Evolutionary conservation across 306 rosid species (phyloP).

Genomic region (Malus orientalis): DNA sequence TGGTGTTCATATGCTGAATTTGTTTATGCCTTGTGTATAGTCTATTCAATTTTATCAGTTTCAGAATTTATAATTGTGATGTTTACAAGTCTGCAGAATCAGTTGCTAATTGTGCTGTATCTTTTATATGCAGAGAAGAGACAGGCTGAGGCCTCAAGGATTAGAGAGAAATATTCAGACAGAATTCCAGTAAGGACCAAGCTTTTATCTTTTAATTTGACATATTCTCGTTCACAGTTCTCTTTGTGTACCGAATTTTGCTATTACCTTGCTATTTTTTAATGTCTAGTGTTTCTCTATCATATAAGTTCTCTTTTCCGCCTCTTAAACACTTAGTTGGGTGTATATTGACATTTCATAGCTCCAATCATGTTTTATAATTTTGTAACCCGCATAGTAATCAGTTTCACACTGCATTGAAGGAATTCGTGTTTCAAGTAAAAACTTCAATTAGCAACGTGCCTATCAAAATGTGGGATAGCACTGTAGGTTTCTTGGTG

Average conservation of each 20-base stretch:
- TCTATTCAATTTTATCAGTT: background rate
- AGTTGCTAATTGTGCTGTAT: background rate
- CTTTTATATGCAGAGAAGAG: constrained; percentile 34
- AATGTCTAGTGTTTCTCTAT: background rate
- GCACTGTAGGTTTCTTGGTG: background rate
- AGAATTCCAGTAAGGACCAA: constrained; percentile 49
- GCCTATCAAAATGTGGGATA: background rate
- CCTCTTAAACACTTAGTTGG: no score
- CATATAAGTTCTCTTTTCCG: no score
- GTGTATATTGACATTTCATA: background rate
- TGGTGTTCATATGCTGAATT: background rate
- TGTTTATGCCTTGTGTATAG: background rate
- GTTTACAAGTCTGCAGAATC: background rate
- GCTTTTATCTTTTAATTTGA: background rate
- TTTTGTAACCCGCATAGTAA: background rate
- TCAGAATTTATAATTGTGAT: background rate
- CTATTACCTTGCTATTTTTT: background rate
- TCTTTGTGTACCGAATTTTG: background rate
- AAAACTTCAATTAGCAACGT: background rate
- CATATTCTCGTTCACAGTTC: background rate
- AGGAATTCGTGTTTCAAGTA: background rate
- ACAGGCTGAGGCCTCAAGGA: constrained; percentile 41
- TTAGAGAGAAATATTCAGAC: constrained; percentile 40
- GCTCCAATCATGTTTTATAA: background rate
- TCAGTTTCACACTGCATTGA: background rate